Evolutionary conservation across 305 asterid genomes (phyloP).

Genomic region (Solanum hybrid): DNA sequence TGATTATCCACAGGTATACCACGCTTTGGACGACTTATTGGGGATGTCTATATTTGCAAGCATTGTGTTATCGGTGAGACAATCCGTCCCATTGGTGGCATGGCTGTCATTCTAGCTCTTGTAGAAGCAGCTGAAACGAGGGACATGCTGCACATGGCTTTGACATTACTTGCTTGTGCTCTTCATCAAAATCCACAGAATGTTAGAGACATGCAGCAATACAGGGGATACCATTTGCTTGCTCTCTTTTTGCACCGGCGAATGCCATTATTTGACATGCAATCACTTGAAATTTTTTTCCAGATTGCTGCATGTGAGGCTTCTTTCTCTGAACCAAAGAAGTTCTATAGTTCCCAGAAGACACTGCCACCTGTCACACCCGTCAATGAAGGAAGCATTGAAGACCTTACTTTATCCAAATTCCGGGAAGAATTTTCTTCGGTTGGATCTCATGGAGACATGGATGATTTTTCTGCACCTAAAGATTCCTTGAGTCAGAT

Average conservation of each 20-base stretch:
- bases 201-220: slow-evolving; percentile 88
- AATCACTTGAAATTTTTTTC: slow-evolving; percentile 93
- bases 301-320: slow-evolving; percentile 99
- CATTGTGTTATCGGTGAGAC: slow-evolving; percentile 91
- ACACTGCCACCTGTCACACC: slow-evolving; percentile 47
- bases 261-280: slow-evolving; percentile 98
- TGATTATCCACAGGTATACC: slow-evolving; percentile 66
- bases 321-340: slow-evolving; percentile 87
- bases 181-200: slow-evolving; percentile 98
- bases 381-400: slow-evolving; percentile 53
- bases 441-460: slow-evolving; percentile 85
- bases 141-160: slow-evolving; percentile 99
- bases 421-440: slow-evolving; percentile 89
- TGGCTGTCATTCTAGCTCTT: slow-evolving; percentile 89
- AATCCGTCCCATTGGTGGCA: slow-evolving; percentile 91
- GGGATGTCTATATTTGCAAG: slow-evolving; percentile 84
- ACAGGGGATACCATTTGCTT: slow-evolving; percentile 93
- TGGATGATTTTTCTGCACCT: slow-evolving; percentile 92
- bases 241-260: slow-evolving; percentile 88
- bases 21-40: slow-evolving; percentile 93
- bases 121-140: slow-evolving; percentile 96
- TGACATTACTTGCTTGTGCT: slow-evolving; percentile 75
- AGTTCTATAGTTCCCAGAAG: slow-evolving; percentile 29
- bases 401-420: slow-evolving; percentile 67
- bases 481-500: slow-evolving; percentile 88